A percentile compares a stretch with the other conserved stretches of the same genome.
Evolutionary conservation across 75 land plant genomes (phyloP).

Genomic region (Cupressus sempervirens): DNA sequence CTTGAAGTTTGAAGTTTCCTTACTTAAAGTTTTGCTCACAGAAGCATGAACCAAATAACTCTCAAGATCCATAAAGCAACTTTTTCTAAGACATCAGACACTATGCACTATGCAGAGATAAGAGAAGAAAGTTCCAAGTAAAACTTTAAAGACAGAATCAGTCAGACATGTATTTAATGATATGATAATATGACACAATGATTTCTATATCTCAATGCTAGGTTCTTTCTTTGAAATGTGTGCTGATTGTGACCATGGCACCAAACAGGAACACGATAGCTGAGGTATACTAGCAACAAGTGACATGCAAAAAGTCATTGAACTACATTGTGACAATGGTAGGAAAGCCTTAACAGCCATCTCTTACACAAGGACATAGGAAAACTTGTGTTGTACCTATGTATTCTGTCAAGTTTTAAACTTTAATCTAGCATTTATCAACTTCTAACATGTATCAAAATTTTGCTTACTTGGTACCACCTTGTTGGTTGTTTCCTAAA

Average conservation of each 20-base stretch:
- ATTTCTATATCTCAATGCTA: background rate
- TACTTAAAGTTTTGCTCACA: background rate
- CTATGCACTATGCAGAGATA: background rate
- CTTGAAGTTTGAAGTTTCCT: background rate
- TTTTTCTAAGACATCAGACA: background rate
- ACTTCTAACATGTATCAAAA: too few species aligned
- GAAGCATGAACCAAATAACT: background rate
- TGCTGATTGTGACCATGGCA: background rate
- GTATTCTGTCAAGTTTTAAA: too few species aligned
- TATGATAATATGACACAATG: background rate
- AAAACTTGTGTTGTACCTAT: too few species aligned
- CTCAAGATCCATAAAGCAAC: background rate
- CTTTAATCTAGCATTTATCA: too few species aligned
- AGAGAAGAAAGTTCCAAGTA: background rate
- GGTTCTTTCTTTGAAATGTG: background rate
- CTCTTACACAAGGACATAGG: too few species aligned
- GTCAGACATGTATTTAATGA: too few species aligned
- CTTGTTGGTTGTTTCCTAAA: too few species aligned
- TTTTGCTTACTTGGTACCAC: too few species aligned
- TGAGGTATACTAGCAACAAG: background rate
- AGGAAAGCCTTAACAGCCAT: background rate
- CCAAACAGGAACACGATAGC: background rate
- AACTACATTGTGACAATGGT: background rate
- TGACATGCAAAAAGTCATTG: background rate
- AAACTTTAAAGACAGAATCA: background rate